phyloP scores from a whole-genome alignment of 371 early-diverging fungal species.

The Mucor irregularis region DNA sequence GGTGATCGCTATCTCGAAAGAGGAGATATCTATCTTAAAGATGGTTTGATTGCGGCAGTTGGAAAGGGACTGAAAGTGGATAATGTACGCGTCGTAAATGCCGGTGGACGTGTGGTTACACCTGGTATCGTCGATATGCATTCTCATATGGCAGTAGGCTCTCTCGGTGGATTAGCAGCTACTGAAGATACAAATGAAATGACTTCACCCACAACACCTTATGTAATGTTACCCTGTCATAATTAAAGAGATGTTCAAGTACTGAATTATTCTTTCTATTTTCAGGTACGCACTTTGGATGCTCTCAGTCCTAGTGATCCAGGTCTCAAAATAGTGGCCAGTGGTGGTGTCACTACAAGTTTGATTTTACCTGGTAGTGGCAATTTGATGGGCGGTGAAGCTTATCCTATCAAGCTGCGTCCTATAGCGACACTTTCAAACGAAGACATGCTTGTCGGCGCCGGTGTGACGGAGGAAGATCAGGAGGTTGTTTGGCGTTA shows the following conservation, averaged over 20 bases:
- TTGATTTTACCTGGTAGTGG: conserved; percentile 80
- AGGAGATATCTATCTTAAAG: conserved; percentile 60
- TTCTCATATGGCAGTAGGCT: conserved; percentile 65
- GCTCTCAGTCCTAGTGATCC: conserved; percentile 67
- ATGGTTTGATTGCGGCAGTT: conserved; percentile 60
- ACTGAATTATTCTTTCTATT: neutral
- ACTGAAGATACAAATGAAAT: conserved; percentile 72
- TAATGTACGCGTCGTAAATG: conserved; percentile 55
- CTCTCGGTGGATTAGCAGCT: conserved; percentile 59
- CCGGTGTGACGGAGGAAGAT: conserved; percentile 49
- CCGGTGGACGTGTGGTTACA: conserved; percentile 68
- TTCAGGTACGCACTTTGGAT: conserved; percentile 59
- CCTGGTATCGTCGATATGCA: conserved; percentile 88
- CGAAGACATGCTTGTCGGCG: conserved; percentile 68
- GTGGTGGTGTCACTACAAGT: conserved; percentile 81
- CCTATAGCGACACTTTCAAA: conserved; percentile 56
- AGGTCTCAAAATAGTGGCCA: conserved; percentile 66
- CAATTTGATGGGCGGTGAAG: conserved; percentile 84
- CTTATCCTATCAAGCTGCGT: conserved; percentile 68
- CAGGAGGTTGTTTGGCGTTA: conserved; percentile 66
- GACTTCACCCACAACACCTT: conserved; percentile 65
- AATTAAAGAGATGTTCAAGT: neutral
- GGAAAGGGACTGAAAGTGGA: conserved; percentile 37
- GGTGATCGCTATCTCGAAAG: conserved; percentile 45
- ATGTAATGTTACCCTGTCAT: conserved; percentile 27